These are phyloP conservation scores for Lactifluus hygrophoroides DNA, from an alignment of 768 basidiomycete genomes.

Conservation along the genomic window DNA sequence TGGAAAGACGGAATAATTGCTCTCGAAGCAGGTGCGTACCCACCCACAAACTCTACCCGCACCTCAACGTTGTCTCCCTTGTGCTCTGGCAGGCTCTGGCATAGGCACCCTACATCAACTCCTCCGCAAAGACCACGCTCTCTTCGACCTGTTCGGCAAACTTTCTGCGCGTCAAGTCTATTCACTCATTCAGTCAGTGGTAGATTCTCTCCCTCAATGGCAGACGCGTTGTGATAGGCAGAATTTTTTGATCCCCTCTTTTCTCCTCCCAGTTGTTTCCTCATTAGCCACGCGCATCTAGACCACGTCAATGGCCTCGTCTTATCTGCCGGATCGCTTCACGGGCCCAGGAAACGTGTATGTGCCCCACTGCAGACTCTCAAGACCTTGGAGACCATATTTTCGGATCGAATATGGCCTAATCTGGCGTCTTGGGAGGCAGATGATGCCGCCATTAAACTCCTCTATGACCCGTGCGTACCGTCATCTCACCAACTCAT, in stretches of 20 bases:
- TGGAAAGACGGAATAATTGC: slow-evolving; percentile 83
- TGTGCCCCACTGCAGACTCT: slow-evolving; percentile 54
- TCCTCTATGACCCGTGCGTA: slow-evolving; percentile 59
- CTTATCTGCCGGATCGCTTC: slow-evolving; percentile 71
- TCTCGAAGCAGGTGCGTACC: slow-evolving; percentile 73
- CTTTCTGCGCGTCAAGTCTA: slow-evolving; percentile 41
- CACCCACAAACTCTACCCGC: background rate
- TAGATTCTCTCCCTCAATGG: background rate
- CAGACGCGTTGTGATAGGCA: background rate
- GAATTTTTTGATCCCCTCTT: background rate
- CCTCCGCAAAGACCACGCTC: slow-evolving; percentile 42
- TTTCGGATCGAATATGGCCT: slow-evolving; percentile 80
- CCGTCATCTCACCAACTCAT: background rate
- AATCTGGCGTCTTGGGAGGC: slow-evolving; percentile 70
- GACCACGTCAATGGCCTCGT: slow-evolving; percentile 84
- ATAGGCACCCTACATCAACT: slow-evolving; percentile 67
- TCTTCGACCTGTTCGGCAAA: slow-evolving; percentile 51
- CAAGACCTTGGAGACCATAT: slow-evolving; percentile 59
- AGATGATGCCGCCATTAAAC: slow-evolving; percentile 46
- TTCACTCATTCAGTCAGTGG: slow-evolving; percentile 41
- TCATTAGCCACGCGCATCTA: slow-evolving; percentile 84
- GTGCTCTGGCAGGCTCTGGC: slow-evolving; percentile 57
- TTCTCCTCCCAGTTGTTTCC: slow-evolving; percentile 50
- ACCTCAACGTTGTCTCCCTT: background rate
- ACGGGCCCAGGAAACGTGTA: slow-evolving; percentile 53